A percentile compares a stretch with the other conserved stretches of the same genome.
Conservation (phyloP, 768 basidiomycete genomes). For the Plicaturopsis crispa region DNA sequence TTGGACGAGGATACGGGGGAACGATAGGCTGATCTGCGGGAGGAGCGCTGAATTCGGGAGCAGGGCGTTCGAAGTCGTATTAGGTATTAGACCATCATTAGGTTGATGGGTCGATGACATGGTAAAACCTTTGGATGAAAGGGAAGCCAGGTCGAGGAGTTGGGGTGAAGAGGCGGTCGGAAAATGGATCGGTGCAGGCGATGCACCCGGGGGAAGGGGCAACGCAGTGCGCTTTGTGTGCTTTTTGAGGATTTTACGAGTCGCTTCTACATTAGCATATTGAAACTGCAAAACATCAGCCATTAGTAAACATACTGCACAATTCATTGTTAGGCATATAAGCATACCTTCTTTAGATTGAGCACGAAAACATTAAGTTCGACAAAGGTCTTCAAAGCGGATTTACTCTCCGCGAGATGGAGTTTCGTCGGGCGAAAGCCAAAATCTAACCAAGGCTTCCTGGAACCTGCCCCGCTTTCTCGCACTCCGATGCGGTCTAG, state of each 20-base stretch:
- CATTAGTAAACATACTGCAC: neutral
- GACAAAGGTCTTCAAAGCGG: constrained; percentile 64
- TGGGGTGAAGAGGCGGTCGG: no score
- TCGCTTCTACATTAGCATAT: constrained; percentile 79
- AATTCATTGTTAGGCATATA: neutral
- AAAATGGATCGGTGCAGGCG: no score
- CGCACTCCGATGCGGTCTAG: constrained; percentile 47
- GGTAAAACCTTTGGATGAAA: no score
- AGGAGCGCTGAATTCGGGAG: constrained; percentile 13
- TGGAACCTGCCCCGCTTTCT: no score
- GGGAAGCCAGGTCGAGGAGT: no score
- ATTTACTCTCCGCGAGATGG: constrained; percentile 45
- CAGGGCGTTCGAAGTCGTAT: no score
- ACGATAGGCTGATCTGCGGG: constrained; percentile 24
- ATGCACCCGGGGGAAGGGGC: constrained; percentile 56
- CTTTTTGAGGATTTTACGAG: constrained; percentile 91
- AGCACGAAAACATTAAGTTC: constrained; percentile 73
- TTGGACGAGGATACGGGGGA: constrained; percentile 67
- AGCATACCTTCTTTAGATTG: constrained; percentile 66
- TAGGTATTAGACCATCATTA: no score
- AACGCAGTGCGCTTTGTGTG: constrained; percentile 86
- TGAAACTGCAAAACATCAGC: constrained; percentile 48
- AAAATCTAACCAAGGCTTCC: no score
- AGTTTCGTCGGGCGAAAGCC: constrained; percentile 48
- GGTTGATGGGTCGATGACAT: no score